Conservation (phyloP, 116 monocot genomes). For the Thalassia testudinum region DNA sequence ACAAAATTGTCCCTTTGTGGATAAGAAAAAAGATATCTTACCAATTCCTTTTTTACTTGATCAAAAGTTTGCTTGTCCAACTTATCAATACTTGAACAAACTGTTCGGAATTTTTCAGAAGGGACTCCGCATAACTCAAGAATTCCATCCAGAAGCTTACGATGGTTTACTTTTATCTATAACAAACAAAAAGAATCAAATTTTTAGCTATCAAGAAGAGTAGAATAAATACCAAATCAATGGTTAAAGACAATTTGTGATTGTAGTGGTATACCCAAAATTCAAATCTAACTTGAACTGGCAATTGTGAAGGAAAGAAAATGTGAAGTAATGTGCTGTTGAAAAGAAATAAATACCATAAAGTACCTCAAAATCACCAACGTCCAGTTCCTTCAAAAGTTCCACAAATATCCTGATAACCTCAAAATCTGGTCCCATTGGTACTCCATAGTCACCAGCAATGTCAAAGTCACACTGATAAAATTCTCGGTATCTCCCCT, state of each 20-base stretch:
- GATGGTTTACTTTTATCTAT: constrained; percentile 94
- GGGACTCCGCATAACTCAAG: constrained; percentile 89
- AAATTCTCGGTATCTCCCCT: constrained; percentile 93
- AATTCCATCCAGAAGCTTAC: constrained; percentile 95
- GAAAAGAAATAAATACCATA: background rate
- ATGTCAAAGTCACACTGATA: constrained; percentile 98
- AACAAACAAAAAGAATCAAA: background rate
- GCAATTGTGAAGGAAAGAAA: too few species aligned
- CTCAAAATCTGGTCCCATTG: constrained; percentile 93
- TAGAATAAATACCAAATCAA: too few species aligned
- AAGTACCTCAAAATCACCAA: constrained; percentile 91
- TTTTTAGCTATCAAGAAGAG: too few species aligned
- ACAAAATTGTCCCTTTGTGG: too few species aligned
- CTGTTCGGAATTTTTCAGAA: constrained; percentile 92
- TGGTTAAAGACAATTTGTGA: too few species aligned
- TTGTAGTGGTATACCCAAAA: too few species aligned
- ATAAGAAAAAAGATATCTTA: constrained; percentile 15
- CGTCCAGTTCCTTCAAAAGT: constrained; percentile 60
- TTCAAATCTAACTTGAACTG: too few species aligned
- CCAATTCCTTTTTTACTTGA: constrained; percentile 86
- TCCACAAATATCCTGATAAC: constrained; percentile 73
- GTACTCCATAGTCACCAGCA: constrained; percentile 63
- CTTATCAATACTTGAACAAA: constrained; percentile 98
- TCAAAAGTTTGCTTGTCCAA: constrained; percentile 93
- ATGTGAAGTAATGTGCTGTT: too few species aligned